phyloP scores from a whole-genome alignment of 2,329 filamentous ascomycete species.

The Exophiala alcalophila region DNA sequence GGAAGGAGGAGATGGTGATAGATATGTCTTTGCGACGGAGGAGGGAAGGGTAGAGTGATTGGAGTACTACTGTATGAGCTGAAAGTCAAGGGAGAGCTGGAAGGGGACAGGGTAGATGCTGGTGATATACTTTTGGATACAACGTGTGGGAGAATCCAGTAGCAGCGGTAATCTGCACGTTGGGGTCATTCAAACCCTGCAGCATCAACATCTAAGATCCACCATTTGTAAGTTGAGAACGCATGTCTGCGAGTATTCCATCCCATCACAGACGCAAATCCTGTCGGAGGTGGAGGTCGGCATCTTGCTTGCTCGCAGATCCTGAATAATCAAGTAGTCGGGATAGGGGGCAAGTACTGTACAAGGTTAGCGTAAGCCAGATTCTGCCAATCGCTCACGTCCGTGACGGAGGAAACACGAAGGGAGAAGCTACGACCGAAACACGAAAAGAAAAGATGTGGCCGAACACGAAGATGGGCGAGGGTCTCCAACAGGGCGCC shows the following conservation, averaged over 20 bases:
- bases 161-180: too few species aligned
- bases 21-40: not conserved
- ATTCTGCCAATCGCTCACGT: not conserved
- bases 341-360: not conserved
- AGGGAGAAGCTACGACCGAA: not conserved
- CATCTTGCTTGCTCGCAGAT: slow-evolving; percentile 1
- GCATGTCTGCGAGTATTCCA: not conserved
- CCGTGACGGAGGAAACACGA: not conserved
- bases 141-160: too few species aligned
- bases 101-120: slow-evolving; percentile 2
- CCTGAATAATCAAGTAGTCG: slow-evolving; percentile 8
- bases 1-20: not conserved
- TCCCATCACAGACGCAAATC: slow-evolving; percentile 1
- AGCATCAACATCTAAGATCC: too few species aligned
- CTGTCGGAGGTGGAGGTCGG: slow-evolving; percentile 14
- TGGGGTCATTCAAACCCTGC: too few species aligned
- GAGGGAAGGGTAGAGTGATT: not conserved
- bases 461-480: not conserved
- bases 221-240: too few species aligned
- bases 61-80: not conserved
- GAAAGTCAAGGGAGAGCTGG: not conserved
- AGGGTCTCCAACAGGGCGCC: too few species aligned
- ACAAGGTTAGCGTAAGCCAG: slow-evolving; percentile 7
- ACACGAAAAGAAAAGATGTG: not conserved
- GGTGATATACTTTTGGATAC: slow-evolving; percentile 4